These are phyloP conservation scores for Cyanophora paradoxa DNA, from an alignment of 78 protist species.

Conservation along the genomic window DNA sequence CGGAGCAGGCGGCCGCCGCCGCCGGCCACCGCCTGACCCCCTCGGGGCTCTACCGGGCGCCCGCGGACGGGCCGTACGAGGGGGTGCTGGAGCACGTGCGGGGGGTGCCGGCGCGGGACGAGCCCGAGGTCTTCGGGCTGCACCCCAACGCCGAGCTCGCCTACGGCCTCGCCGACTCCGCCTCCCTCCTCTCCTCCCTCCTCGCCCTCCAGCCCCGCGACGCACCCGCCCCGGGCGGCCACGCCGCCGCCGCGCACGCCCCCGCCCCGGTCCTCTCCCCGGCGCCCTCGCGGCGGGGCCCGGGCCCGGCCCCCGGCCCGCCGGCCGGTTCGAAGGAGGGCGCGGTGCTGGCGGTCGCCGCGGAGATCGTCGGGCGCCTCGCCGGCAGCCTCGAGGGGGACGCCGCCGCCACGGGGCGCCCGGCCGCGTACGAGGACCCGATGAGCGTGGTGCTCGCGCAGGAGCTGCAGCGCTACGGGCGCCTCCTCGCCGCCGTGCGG, in stretches of 20 bases:
- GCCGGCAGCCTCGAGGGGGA: neutral
- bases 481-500: slow-evolving; percentile 15
- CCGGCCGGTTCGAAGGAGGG: neutral
- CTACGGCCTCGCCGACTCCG: neutral
- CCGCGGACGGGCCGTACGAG: neutral
- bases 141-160: neutral
- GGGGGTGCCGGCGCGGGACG: slow-evolving; percentile 7
- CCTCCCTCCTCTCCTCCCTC: neutral
- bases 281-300: neutral
- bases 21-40: neutral
- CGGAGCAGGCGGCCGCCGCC: neutral
- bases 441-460: slow-evolving; percentile 27
- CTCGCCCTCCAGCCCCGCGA: neutral
- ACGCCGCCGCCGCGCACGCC: neutral
- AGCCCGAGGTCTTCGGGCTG: slow-evolving; percentile 7
- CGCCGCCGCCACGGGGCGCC: neutral
- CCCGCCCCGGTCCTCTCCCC: neutral
- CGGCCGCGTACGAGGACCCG: neutral
- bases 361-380: neutral
- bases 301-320: neutral
- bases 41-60: neutral
- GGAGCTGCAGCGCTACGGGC: slow-evolving; percentile 36
- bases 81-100: neutral
- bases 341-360: neutral
- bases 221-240: neutral